phyloP scores from a whole-genome alignment of 306 rosid species.

The Amphicarpaea edgeworthii region DNA sequence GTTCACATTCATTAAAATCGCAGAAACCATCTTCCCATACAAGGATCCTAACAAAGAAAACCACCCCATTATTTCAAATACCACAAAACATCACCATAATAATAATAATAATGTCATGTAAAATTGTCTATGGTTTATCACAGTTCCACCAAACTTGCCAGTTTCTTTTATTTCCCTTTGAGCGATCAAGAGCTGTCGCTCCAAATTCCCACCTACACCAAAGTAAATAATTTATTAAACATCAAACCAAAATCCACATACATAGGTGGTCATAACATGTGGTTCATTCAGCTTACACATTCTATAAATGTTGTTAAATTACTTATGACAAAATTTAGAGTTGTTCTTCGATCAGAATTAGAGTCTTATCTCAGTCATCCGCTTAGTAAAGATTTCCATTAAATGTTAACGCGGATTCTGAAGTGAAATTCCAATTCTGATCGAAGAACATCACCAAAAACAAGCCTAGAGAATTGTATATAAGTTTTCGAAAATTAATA shows the following conservation, averaged over 20 bases:
- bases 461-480: background rate
- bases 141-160: slow-evolving; percentile 50
- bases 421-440: background rate
- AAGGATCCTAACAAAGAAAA: slow-evolving; percentile 64
- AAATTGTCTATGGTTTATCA: background rate
- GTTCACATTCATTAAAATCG: slow-evolving; percentile 81
- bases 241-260: background rate
- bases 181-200: slow-evolving; percentile 74
- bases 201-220: slow-evolving; percentile 88
- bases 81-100: background rate
- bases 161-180: slow-evolving; percentile 89
- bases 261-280: background rate
- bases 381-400: background rate
- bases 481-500: background rate
- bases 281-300: background rate
- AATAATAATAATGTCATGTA: background rate
- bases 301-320: background rate
- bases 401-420: background rate
- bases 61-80: slow-evolving; percentile 18
- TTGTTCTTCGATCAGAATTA: background rate
- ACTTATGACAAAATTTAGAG: background rate
- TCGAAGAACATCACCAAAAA: background rate
- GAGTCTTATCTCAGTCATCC: background rate
- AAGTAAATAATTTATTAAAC: background rate
- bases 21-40: slow-evolving; percentile 98